Conservation (phyloP, 2,329 filamentous ascomycete species). For the Aaosphaeria arxii region DNA sequence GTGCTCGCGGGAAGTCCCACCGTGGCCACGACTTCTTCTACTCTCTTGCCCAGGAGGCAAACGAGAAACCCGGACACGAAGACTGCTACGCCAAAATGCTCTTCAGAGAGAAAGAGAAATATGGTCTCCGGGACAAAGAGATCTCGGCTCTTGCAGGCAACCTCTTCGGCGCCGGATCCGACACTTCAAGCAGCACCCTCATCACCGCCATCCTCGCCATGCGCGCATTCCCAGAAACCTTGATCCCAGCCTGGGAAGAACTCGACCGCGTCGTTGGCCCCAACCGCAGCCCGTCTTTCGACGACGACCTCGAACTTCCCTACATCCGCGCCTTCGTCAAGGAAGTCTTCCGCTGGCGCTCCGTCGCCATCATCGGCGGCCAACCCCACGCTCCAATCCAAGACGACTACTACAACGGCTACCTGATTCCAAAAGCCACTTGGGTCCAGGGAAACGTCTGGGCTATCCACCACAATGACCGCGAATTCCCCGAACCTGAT, state of each 20-base stretch:
- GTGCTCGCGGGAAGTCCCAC: conserved; percentile 19
- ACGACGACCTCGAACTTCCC: conserved; percentile 28
- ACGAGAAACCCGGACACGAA: conserved; percentile 26
- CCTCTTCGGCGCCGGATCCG: conserved; percentile 31
- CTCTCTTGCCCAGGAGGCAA: conserved; percentile 27
- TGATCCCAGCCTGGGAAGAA: conserved; percentile 30
- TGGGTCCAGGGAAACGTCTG: conserved; percentile 41
- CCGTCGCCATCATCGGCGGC: conserved; percentile 33
- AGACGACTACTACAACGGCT: conserved; percentile 38
- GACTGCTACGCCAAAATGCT: conserved; percentile 39
- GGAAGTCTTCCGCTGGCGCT: conserved; percentile 34
- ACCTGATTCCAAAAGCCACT: conserved; percentile 37
- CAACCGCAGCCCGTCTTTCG: conserved; percentile 30
- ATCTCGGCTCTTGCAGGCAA: conserved; percentile 31
- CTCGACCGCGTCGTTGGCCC: conserved; percentile 30
- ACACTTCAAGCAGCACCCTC: conserved; percentile 33
- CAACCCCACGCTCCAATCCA: conserved; percentile 33
- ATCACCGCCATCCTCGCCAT: conserved; percentile 33
- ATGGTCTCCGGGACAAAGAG: conserved; percentile 25
- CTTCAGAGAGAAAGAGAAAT: conserved; percentile 37
- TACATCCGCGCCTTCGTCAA: conserved; percentile 40
- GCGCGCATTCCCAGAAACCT: conserved; percentile 30
- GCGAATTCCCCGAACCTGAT: conserved; percentile 36
- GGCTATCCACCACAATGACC: conserved; percentile 40
- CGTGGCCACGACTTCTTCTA: conserved; percentile 35